Evolutionary conservation across 192 early-diverging fungal species (phyloP).

Genomic region (Lobosporangium transversale): DNA sequence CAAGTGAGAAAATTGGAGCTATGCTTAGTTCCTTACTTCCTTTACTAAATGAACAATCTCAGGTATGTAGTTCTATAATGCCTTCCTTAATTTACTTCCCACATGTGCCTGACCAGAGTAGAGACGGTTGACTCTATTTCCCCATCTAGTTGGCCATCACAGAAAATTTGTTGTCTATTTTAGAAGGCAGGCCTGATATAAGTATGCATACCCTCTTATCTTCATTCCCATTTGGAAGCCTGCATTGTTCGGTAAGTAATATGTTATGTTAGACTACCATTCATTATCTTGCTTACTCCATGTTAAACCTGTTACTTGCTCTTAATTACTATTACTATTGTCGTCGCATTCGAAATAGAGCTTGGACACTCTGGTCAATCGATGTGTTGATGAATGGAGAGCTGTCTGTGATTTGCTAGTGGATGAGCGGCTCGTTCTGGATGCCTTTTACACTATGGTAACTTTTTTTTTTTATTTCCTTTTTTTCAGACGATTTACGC

Average conservation of each 20-base stretch:
- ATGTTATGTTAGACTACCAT: background rate
- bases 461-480: background rate
- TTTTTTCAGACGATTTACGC: too few species aligned
- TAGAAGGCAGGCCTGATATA: background rate
- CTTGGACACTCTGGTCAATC: slow-evolving; percentile 7
- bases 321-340: background rate
- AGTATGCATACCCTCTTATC: slow-evolving; percentile 5
- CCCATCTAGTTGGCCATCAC: background rate
- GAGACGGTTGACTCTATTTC: too few species aligned
- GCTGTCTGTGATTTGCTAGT: slow-evolving; percentile 13
- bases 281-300: background rate
- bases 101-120: too few species aligned
- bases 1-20: slow-evolving; percentile 16
- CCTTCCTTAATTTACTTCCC: too few species aligned
- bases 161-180: background rate
- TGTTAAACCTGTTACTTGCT: background rate
- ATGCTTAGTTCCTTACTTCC: slow-evolving; percentile 11
- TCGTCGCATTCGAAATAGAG: too few species aligned
- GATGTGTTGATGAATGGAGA: slow-evolving; percentile 25
- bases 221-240: slow-evolving; percentile 23
- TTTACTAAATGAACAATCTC: slow-evolving; percentile 12
- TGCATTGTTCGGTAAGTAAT: slow-evolving; percentile 14
- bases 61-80: slow-evolving; percentile 11
- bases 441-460: slow-evolving; percentile 45
- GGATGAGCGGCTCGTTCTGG: slow-evolving; percentile 21